Conservation (phyloP, 371 early-diverging fungal species). For the Circinella umbellata region DNA sequence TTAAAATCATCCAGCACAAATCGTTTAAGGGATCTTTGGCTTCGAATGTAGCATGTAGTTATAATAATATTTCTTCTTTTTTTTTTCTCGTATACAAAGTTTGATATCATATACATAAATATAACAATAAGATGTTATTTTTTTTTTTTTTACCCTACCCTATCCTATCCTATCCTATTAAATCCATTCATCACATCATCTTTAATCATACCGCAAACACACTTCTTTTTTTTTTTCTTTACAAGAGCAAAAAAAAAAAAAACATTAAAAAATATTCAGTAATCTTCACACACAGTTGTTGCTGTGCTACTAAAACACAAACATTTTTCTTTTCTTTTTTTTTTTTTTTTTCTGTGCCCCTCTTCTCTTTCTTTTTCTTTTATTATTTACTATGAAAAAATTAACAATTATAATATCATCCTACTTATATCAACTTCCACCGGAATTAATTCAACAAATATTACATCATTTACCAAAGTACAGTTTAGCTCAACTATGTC, state of each 20-base stretch:
- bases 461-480: conserved; percentile 21
- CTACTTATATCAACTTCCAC: not conserved
- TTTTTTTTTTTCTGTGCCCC: not conserved
- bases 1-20: conserved; percentile 25
- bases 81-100: not conserved
- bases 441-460: not conserved
- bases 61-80: not conserved
- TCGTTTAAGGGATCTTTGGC: conserved; percentile 27
- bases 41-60: conserved; percentile 12
- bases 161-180: not conserved
- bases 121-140: not conserved
- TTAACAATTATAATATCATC: not conserved
- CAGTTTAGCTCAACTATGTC: conserved; percentile 35
- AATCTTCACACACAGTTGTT: conserved; percentile 1
- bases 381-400: not conserved
- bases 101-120: conserved; percentile 2
- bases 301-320: not conserved
- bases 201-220: not conserved
- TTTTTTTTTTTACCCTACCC: too few relatives aligned
- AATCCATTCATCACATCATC: not conserved
- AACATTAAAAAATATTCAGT: not conserved
- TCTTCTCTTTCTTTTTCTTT: not conserved
- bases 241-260: not conserved
- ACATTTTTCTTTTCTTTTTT: conserved; percentile 7
- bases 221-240: not conserved